Percentiles rank a stretch among this genome's conserved stretches.
Evolutionary conservation across 306 rosid species (phyloP).

Genomic region (Mimosa pudica): DNA sequence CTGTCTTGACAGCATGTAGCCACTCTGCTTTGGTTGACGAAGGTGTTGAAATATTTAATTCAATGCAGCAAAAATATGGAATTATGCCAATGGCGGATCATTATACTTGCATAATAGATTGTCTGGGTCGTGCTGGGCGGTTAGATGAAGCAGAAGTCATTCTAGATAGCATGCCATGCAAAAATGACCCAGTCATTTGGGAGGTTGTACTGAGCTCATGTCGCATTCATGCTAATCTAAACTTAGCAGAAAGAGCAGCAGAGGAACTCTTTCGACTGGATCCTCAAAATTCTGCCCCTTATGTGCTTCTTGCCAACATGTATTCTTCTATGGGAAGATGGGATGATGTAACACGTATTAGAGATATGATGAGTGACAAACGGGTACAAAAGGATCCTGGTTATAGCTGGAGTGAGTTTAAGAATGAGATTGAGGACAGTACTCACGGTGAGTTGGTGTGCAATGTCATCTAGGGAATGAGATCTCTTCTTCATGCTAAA

Average conservation of each 20-base stretch:
- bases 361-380: constrained; percentile 67
- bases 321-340: constrained; percentile 83
- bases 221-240: constrained; percentile 62
- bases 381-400: constrained; percentile 66
- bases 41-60: constrained; percentile 66
- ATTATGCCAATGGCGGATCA: constrained; percentile 63
- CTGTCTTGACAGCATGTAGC: constrained; percentile 77
- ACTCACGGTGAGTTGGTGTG: constrained; percentile 17
- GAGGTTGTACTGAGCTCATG: constrained; percentile 83
- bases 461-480: constrained; percentile 8
- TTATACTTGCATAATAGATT: constrained; percentile 72
- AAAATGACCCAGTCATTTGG: constrained; percentile 82
- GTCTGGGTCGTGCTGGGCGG: constrained; percentile 71
- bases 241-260: constrained; percentile 68
- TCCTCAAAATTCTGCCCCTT: constrained; percentile 60
- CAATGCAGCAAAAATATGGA: constrained; percentile 57
- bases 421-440: constrained; percentile 36
- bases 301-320: constrained; percentile 77
- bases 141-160: constrained; percentile 68
- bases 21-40: constrained; percentile 76
- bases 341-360: constrained; percentile 70
- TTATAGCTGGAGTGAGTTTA: constrained; percentile 66
- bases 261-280: constrained; percentile 64
- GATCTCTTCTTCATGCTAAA: constrained; percentile 1
- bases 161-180: constrained; percentile 61